Percentiles rank a stretch among this genome's conserved stretches.
These are phyloP conservation scores for Cyberlindnera sargentensis DNA, from an alignment of 805 yeast species.

Conservation along the genomic window DNA sequence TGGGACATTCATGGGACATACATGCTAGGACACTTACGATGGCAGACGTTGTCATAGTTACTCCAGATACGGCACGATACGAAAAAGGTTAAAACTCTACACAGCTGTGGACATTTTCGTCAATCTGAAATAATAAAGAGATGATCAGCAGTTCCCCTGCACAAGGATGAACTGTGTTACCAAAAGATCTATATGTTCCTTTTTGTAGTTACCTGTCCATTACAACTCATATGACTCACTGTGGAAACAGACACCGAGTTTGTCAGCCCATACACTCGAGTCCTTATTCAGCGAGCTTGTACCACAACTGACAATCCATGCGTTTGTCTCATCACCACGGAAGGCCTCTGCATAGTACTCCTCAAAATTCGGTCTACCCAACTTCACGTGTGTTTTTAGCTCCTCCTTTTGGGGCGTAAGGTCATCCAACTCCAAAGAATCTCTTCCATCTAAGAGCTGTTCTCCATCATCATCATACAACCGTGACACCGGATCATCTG, in stretches of 20 bases:
- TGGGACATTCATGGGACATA: no score
- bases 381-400: conserved; percentile 8
- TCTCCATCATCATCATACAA: conserved; percentile 12
- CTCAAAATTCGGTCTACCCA: conserved; percentile 35
- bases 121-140: no score
- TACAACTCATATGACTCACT: conserved; percentile 35
- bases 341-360: conserved; percentile 26
- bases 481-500: conserved; percentile 6
- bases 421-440: conserved; percentile 18
- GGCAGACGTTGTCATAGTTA: no score
- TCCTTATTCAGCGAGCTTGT: conserved; percentile 38
- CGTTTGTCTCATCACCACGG: conserved; percentile 24
- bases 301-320: conserved; percentile 57
- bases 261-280: conserved; percentile 31
- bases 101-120: no score
- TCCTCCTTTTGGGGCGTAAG: conserved; percentile 18
- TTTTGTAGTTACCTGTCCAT: not conserved
- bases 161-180: no score
- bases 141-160: no score
- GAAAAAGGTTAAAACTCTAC: no score
- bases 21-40: no score
- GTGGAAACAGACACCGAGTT: conserved; percentile 30
- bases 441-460: conserved; percentile 16
- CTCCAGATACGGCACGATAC: no score
- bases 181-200: not conserved